A percentile compares a stretch with the other conserved stretches of the same genome.
Evolutionary conservation across 768 basidiomycete genomes (phyloP).

Genomic region (Lactarius sanguifluus): DNA sequence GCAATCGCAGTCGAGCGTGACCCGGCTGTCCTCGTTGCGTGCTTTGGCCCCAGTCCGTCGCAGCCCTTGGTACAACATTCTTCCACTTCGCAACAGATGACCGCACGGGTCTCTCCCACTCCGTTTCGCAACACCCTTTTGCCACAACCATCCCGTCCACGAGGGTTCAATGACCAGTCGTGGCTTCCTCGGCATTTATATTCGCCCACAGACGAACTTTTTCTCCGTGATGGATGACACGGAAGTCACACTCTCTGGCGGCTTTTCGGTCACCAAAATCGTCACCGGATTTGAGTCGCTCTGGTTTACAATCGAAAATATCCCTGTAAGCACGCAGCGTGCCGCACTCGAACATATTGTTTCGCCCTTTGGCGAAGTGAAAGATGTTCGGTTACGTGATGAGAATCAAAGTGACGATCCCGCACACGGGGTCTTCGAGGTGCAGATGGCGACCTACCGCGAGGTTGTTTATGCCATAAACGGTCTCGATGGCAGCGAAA

Average conservation of each 20-base stretch:
- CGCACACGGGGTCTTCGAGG: constrained; percentile 39
- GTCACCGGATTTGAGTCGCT: constrained; percentile 69
- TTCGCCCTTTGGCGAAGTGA: constrained; percentile 47
- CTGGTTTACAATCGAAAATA: constrained; percentile 54
- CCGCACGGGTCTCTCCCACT: not conserved
- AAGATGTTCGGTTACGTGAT: constrained; percentile 37
- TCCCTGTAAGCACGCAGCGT: constrained; percentile 42
- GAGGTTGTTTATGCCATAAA: constrained; percentile 56
- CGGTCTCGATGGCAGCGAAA: constrained; percentile 47
- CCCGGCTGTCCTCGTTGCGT: not conserved
- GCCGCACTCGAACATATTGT: constrained; percentile 43
- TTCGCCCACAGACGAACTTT: constrained; percentile 20
- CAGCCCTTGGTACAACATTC: not conserved
- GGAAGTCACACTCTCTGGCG: constrained; percentile 54
- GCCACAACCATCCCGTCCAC: not conserved
- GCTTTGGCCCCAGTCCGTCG: too few relatives aligned
- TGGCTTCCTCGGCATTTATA: not conserved
- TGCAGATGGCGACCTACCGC: constrained; percentile 47
- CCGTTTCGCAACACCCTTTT: not conserved
- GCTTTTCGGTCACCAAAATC: constrained; percentile 58
- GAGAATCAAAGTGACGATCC: constrained; percentile 3
- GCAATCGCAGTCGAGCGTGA: not conserved
- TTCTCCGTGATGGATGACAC: constrained; percentile 53
- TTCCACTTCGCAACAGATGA: not conserved
- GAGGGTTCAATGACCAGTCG: not conserved